Evolutionary conservation across 257 asterid genomes (phyloP), one percentile per base, ranked within the genome.

Genomic region (Perilla frutescens): DNA sequence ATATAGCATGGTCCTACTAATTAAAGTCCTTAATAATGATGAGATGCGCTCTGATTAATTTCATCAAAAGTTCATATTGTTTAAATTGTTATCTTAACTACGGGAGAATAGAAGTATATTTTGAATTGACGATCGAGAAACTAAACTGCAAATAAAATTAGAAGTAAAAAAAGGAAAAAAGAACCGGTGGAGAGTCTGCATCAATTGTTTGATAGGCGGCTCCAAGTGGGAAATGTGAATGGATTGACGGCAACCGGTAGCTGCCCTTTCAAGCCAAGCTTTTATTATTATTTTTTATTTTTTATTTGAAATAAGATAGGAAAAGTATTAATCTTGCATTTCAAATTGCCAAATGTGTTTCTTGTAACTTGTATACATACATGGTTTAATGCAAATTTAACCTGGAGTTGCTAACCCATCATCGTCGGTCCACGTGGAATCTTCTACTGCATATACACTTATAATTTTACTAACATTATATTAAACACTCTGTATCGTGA

Each of bases 241-340:
- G 59, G 66, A 76, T 47, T 76, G 79, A 68, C 66, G 79, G 72
- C 81, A 76, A 76, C 43, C 68, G 71, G 72, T 77, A 60, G 64
- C 79, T 81, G 79, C 26, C 75, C 81, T 77, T 73, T 41, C 67
- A 81, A 68, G 79, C 76, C 70, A 81, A 73, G 80, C 47, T 68
- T 58, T 45, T 13, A 34, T 34, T 14, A 48, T 12, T 55, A 9
- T 3, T 5, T 39, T 43, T 62, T 8, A 7, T 12, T 8, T 44
- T 34, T 32, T 6, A 47, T 9, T 8, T 57, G 39, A 12, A 34
- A 68, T 41, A 62, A 53, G 41, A 51, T 44, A 63, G 41, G 5
- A 10, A 49, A 14, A 8, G 49, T 37, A 8, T 29, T 37, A 54
- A 39, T 20, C 5, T 56, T 49, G 1, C 34, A 62, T 63, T 50